Base-by-base conservation (phyloP, 1,284 basidiomycete genomes). In the Baeospora myosura region DNA sequence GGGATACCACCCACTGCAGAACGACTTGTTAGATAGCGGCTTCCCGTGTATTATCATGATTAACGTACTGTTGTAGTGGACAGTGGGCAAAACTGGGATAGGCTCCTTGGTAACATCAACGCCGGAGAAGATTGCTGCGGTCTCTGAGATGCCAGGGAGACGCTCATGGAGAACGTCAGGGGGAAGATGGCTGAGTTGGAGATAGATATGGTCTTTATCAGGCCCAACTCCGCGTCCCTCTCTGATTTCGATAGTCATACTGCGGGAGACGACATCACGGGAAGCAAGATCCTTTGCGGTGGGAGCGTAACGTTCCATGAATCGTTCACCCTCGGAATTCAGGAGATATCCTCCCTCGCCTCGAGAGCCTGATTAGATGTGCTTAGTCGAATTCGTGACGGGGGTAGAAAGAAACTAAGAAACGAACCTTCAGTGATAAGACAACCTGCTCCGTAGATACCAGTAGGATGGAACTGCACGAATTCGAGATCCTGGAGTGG, bases 31-130 rank as follows among this genome's bases (percentile, higher is more conserved):
- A 41, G 33, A 12, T 45, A 21, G 62, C 43, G 60, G 45, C 44
- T 41, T 22, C 37, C 2, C 5, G 3, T n/a, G n/a, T n/a, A n/a
- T n/a, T 21, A 41, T 3, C 1, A 21, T 37, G 20, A 44, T 31
- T 43, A 4, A 64, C 87, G 64, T 63, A 91, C 88, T 89, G 64
- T 94, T 95, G 68, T 95, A 95, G 66, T 96, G 91, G 36, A 95
- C 93, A 34, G 93, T 97, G 33, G 93, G 94, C 50, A 97, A 65
- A 28, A 99, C 96, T 42, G 93, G 93, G 57, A 97, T 97, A 39
- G 96, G 96, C 65, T 98, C 95, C 74, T 98, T 98, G 52, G 96
- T 98, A 49, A 99, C 96, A 65, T 99, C 96, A 52, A 98, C 96
- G 67, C 96, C 96, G 58, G 92, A 81, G 71, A 99, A 99, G 60